Base-by-base conservation (phyloP, 208 protist genomes). In the Leishmania major region DNA sequence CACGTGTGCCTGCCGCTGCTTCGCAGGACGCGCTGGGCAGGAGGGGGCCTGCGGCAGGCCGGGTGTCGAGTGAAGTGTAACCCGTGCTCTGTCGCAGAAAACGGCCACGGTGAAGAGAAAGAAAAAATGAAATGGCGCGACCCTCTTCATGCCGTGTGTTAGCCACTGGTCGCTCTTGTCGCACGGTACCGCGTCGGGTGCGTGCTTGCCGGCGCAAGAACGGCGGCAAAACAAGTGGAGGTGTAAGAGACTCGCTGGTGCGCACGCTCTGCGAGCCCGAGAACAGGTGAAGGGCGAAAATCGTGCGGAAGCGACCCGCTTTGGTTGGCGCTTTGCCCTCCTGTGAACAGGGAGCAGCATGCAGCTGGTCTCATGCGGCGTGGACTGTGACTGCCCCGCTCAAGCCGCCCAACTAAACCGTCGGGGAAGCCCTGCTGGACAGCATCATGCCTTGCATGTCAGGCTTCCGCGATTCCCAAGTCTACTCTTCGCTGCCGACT, bases 101-200 rank as follows among this genome's bases (percentile, higher is more conserved):
- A n/a, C 25, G 13, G 57, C 0, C 10, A 31, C 6, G 25, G 1
- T 62, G 25, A 11, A 22, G 0, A 0, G 6, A 17, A 55, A 19
- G n/a, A 37, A 8, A 62, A 31, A 62, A n/a, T 1, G 25, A n/a
- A 25, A 11, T 11, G 57, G 25, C 11, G 57, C 53, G 5, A 25
- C 25, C 13, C 0, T 22, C 11, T n/a, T 62, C 7, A 15, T 7
- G 17, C 22, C 6, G 3, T 25, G 2, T 62, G 57, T n/a, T 2
- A 11, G 1, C 0, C 57, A 25, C 13, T 11, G 57, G 0, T 62
- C 7, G 25, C 57, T 31, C 28, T 31, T 6, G 6, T 31, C 8
- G 7, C 0, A 7, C 1, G 17, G 57, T 7, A 25, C 25, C 8
- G 25, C 6, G 5, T 15, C 6, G 10, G 57, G 25, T 31, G 57